Evolutionary conservation across 768 basidiomycete genomes (phyloP).

Genomic region (Lactifluus piperatus): DNA sequence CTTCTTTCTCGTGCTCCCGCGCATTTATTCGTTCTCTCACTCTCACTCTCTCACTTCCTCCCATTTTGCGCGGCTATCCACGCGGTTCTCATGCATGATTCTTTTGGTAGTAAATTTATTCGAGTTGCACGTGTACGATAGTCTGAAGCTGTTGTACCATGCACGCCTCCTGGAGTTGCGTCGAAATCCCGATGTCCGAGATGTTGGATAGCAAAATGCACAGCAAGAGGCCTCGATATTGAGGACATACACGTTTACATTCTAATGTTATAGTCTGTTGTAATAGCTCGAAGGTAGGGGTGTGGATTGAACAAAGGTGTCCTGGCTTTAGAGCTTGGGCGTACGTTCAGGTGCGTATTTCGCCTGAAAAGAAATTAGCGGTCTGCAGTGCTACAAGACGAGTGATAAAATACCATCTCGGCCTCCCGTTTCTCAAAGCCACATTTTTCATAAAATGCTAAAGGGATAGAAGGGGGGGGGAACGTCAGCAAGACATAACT

Average conservation of each 20-base stretch:
- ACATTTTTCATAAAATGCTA: slow-evolving; percentile 97
- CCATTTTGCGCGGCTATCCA: slow-evolving; percentile 13
- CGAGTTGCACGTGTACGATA: slow-evolving; percentile 11
- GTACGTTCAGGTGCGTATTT: slow-evolving; percentile 42
- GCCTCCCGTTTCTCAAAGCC: slow-evolving; percentile 85
- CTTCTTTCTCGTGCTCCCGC: background rate
- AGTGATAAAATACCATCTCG: slow-evolving; percentile 76
- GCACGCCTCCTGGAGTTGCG: background rate
- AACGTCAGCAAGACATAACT: background rate
- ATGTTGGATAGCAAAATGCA: background rate
- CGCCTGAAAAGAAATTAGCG: slow-evolving; percentile 32
- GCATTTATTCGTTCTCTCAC: slow-evolving; percentile 8
- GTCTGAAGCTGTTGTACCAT: slow-evolving; percentile 14
- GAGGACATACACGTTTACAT: background rate
- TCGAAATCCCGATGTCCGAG: background rate
- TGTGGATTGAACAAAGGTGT: background rate
- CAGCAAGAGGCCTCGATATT: background rate
- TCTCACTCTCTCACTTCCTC: background rate
- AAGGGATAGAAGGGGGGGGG: background rate
- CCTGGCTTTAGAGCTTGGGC: slow-evolving; percentile 23
- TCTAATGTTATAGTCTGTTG: background rate
- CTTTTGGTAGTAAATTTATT: slow-evolving; percentile 15
- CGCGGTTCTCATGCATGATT: slow-evolving; percentile 4
- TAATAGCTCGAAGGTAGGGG: background rate
- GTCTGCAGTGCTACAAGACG: background rate